A percentile compares a stretch with the other conserved stretches of the same genome.
Evolutionary conservation across 306 rosid genomes (phyloP).

Genomic region (Citrullus colocynthis): DNA sequence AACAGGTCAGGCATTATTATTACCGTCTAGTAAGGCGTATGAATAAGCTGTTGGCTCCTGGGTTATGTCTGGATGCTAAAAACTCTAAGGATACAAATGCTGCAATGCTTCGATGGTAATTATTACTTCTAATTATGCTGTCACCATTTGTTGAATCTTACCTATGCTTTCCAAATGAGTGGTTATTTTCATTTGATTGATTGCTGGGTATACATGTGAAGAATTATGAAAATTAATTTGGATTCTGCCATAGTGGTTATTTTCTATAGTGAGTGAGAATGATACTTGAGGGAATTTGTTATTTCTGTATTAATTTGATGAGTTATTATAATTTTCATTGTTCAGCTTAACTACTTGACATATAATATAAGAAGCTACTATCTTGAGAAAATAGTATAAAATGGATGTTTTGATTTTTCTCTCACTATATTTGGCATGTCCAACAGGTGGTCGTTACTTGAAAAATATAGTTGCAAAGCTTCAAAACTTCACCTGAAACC

Average conservation of each 20-base stretch:
- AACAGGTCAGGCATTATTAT: slow-evolving; percentile 94
- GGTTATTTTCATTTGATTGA: neutral
- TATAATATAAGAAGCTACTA: neutral
- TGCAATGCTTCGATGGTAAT: slow-evolving; percentile 97
- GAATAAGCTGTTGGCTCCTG: slow-evolving; percentile 97
- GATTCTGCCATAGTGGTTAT: neutral
- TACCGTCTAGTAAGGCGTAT: slow-evolving; percentile 96
- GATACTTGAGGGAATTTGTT: neutral
- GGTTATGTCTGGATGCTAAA: slow-evolving; percentile 75
- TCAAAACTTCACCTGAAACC: slow-evolving; percentile 98
- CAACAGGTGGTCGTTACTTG: slow-evolving; percentile 94
- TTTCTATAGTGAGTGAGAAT: neutral
- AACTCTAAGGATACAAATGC: slow-evolving; percentile 93
- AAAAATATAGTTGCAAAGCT: slow-evolving; percentile 96
- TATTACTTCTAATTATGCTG: neutral
- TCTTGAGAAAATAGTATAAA: neutral
- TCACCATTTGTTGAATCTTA: neutral
- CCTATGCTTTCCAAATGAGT: neutral
- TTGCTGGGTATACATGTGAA: neutral
- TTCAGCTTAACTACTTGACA: neutral
- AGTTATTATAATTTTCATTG: neutral
- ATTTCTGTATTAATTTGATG: neutral
- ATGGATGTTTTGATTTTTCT: neutral
- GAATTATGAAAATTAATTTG: neutral
- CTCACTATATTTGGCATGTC: slow-evolving; percentile 17